phyloP scores from a whole-genome alignment of 73 alveolate species.

The Blepharisma stoltei region DNA sequence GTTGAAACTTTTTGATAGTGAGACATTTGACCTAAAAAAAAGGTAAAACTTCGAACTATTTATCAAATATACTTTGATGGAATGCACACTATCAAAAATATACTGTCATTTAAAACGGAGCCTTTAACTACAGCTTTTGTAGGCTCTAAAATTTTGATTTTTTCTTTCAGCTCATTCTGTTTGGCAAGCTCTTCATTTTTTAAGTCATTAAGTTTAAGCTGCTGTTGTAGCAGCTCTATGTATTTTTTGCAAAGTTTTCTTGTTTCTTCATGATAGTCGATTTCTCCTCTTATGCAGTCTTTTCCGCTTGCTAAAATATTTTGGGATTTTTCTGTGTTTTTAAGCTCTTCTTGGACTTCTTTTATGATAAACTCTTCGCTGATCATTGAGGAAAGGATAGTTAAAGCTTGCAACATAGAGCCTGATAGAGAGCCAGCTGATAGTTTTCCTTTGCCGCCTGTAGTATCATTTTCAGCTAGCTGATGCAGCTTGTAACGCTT shows the following conservation, averaged over 20 bases:
- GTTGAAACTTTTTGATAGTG: too few species aligned
- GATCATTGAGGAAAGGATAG: neutral
- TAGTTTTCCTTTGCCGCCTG: neutral
- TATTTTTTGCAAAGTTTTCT: neutral
- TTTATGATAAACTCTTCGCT: neutral
- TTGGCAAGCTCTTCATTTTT: neutral
- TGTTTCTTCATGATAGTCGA: slow-evolving; percentile 24
- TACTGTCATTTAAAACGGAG: too few species aligned
- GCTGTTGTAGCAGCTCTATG: neutral
- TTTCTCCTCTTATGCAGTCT: slow-evolving; percentile 20
- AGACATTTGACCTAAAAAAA: too few species aligned
- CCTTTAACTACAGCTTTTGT: slow-evolving; percentile 11
- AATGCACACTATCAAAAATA: too few species aligned
- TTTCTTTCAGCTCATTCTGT: neutral
- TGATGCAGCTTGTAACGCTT: neutral
- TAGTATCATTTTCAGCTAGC: slow-evolving; percentile 5
- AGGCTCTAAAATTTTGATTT: neutral
- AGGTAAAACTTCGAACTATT: too few species aligned
- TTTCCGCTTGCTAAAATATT: neutral
- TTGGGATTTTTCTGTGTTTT: neutral
- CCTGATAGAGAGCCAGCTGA: slow-evolving; percentile 7
- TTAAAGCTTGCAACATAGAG: slow-evolving; percentile 22
- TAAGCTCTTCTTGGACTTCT: slow-evolving; percentile 9
- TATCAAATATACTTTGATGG: too few species aligned
- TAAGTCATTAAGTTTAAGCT: neutral